Evolutionary conservation across 2,329 filamentous ascomycete genomes (phyloP).

Genomic region (Pyrenochaeta sp.): DNA sequence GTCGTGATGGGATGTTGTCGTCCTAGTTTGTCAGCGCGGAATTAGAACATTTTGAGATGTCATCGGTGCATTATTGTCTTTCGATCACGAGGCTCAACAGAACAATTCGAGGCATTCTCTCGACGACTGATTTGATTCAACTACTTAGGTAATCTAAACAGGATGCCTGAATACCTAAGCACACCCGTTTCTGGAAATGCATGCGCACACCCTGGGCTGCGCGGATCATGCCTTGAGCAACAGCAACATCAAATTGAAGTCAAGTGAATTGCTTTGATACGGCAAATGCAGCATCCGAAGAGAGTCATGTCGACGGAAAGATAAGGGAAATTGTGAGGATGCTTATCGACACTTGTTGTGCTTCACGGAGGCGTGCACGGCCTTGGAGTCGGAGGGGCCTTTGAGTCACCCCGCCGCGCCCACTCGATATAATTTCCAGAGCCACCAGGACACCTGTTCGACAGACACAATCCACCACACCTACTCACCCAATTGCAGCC

Average conservation of each 20-base stretch:
- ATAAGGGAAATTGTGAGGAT: constrained; percentile 20
- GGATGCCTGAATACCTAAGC: too few relatives aligned
- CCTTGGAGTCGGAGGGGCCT: constrained; percentile 14
- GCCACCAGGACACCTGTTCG: constrained; percentile 16
- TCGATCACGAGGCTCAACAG: not conserved
- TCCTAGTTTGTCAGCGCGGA: constrained; percentile 41
- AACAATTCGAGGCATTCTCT: too few relatives aligned
- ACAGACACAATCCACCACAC: constrained; percentile 22
- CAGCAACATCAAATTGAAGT: too few relatives aligned
- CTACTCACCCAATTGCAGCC: constrained; percentile 35
- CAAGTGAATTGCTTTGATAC: too few relatives aligned
- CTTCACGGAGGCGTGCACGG: constrained; percentile 21
- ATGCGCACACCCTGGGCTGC: too few relatives aligned
- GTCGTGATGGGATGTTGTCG: constrained; percentile 2
- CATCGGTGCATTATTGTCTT: not conserved
- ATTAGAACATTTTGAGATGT: constrained; percentile 17
- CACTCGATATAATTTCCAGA: constrained; percentile 37
- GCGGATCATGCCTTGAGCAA: too few relatives aligned
- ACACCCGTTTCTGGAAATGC: too few relatives aligned
- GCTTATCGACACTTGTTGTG: constrained; percentile 27
- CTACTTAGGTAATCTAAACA: too few relatives aligned
- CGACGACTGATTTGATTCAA: too few relatives aligned
- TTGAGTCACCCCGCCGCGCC: constrained; percentile 34
- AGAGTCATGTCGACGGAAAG: constrained; percentile 12
- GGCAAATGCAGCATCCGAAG: too few relatives aligned